phyloP scores from a whole-genome alignment of 2,329 filamentous ascomycete genomes.

The Xylariales sp. region DNA sequence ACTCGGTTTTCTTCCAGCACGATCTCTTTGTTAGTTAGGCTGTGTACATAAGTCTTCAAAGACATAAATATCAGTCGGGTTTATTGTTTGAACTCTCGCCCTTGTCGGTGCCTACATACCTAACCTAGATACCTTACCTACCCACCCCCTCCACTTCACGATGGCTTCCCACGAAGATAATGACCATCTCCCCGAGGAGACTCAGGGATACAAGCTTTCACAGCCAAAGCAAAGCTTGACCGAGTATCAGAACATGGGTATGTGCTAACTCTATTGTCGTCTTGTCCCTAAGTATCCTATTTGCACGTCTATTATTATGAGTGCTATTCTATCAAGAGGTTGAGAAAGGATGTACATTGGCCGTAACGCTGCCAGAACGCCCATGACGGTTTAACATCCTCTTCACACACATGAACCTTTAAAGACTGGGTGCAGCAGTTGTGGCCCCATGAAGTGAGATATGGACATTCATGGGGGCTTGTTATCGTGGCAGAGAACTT shows the following conservation, averaged over 20 bases:
- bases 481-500: not conserved
- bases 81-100: slow-evolving; percentile 1
- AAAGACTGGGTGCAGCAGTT: not conserved
- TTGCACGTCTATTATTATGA: not conserved
- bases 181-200: slow-evolving; percentile 87
- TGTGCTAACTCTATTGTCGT: slow-evolving; percentile 52
- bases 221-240: slow-evolving; percentile 96
- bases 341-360: not conserved
- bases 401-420: slow-evolving; percentile 5
- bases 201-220: slow-evolving; percentile 96
- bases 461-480: not conserved
- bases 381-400: not conserved
- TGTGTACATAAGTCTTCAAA: slow-evolving; percentile 6
- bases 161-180: slow-evolving; percentile 80
- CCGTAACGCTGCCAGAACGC: not conserved
- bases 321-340: slow-evolving; percentile 7
- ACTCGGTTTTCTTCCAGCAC: not conserved
- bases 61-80: slow-evolving; percentile 5
- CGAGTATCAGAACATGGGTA: slow-evolving; percentile 94
- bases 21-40: not conserved
- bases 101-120: slow-evolving; percentile 13
- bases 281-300: not conserved
- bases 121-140: slow-evolving; percentile 8
- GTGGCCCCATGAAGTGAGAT: not conserved
- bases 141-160: slow-evolving; percentile 47